phyloP scores from a whole-genome alignment of 2,329 filamentous ascomycete genomes.

The Gaeumannomyces sp. region DNA sequence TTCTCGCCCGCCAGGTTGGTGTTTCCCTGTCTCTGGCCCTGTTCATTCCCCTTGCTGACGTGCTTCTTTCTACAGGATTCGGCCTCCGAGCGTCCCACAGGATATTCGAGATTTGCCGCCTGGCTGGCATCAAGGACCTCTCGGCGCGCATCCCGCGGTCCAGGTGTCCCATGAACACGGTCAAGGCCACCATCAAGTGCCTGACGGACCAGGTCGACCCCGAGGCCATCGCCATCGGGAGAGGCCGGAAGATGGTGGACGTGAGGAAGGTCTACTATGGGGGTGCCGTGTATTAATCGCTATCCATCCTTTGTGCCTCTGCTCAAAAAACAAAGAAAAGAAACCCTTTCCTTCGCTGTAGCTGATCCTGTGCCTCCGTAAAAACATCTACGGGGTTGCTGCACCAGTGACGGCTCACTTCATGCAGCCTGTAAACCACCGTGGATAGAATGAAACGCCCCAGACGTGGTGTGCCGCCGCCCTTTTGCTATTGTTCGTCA shows the following conservation, averaged over 20 bases:
- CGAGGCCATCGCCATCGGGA: conserved; percentile 79
- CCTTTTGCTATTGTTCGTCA: background rate
- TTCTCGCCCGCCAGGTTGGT: conserved; percentile 78
- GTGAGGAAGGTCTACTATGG: conserved; percentile 96
- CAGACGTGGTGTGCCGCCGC: no score
- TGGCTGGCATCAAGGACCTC: conserved; percentile 80
- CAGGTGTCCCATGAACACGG: conserved; percentile 95
- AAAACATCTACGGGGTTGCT: no score
- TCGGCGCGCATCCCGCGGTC: conserved; percentile 76
- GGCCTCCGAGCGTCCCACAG: conserved; percentile 85
- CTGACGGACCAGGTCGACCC: conserved; percentile 78
- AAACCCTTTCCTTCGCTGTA: background rate
- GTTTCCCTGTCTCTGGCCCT: background rate
- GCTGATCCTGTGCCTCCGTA: background rate
- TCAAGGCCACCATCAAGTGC: conserved; percentile 84
- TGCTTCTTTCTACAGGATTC: conserved; percentile 58
- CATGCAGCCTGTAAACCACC: no score
- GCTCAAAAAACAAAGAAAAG: background rate
- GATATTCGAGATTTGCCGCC: conserved; percentile 91
- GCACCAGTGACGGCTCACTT: no score
- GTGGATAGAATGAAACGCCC: no score
- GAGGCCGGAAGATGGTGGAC: conserved; percentile 94
- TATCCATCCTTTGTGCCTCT: conserved; percentile 3
- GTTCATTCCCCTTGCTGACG: conserved; percentile 2
- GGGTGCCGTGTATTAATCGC: conserved; percentile 55